Base-by-base conservation (phyloP, 2,329 filamentous ascomycete genomes). In the Ciborinia camelliae region DNA sequence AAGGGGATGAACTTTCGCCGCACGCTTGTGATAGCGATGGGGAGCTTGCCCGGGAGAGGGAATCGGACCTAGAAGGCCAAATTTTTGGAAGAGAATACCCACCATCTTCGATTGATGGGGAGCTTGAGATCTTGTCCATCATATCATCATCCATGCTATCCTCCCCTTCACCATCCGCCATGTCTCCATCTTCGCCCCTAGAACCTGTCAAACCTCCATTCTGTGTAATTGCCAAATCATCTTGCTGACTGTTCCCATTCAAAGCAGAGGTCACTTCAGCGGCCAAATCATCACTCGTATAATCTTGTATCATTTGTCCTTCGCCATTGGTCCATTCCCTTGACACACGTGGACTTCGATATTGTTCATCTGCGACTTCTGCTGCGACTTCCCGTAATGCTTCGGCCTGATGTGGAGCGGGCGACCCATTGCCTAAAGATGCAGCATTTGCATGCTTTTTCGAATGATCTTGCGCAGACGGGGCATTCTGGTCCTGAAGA, bases 81-180 rank as follows among this genome's bases (percentile, higher is more conserved):
- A 67, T 35, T 62, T 65, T 65, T 64, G 69, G 69, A 73, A 74
- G 71, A 67, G 69, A 69, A 74, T 81, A 95, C 92, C 84, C 88
- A 99, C 94, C 94, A 89, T 98, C 94, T 82, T 96, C 92, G 78
- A 99, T 99, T 73, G 94, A 98, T 75, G 95, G 95, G 73, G 94
- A 98, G 78, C 93, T 98, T 73, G 94, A 98, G 71, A 99, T 97
- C 79, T 95, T 95, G 81, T 98, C 95, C 90, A 96, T 92, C 87
- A 97, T 88, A 77, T 98, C 94, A 78, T 97, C 88, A 63, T 76
- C 92, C 76, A 92, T 80, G 72, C 90, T 85, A 71, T 90, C 90
- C 67, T 91, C 86, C 55, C 83, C 90, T 72, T 89, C 88, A 57
- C 86, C 86, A 69, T 86, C 85, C 71, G 89, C 84, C 73, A 86